Percentiles rank a stretch among this genome's conserved stretches.
These are phyloP conservation scores for Chimonanthus salicifolius DNA, from an alignment of 164 flowering plant species.

Conservation along the genomic window DNA sequence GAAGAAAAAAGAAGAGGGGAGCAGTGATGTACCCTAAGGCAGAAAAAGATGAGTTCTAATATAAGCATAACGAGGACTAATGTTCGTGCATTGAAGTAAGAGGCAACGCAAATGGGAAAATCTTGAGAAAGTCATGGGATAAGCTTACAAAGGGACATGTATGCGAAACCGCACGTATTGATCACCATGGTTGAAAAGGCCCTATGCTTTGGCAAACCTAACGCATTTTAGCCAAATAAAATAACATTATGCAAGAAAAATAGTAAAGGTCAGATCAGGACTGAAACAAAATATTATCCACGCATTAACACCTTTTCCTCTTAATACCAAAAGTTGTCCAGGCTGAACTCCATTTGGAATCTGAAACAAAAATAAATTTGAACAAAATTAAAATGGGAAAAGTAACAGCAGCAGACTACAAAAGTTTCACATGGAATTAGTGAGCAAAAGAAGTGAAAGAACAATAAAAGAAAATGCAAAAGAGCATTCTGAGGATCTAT, in stretches of 20 bases:
- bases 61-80: background rate
- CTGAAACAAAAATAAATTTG: constrained; percentile 30
- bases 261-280: background rate
- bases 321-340: constrained; percentile 62
- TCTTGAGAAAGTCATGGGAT: background rate
- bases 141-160: constrained; percentile 65
- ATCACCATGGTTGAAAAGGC: constrained; percentile 65
- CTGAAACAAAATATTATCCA: background rate
- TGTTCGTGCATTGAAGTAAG: background rate
- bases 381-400: background rate
- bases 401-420: background rate
- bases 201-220: constrained; percentile 71
- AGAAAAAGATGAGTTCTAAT: background rate
- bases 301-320: constrained; percentile 67
- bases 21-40: too few relatives aligned
- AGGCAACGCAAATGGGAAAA: background rate
- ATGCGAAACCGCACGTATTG: constrained; percentile 78
- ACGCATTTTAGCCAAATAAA: constrained; percentile 1
- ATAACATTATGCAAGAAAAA: background rate
- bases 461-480: background rate
- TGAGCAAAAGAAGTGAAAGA: background rate
- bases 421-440: background rate
- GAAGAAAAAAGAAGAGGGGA: too few relatives aligned
- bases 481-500: background rate
- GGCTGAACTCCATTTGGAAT: constrained; percentile 91